Conservation (phyloP, 331 rosid genomes). For the Dryas integrifolia region DNA sequence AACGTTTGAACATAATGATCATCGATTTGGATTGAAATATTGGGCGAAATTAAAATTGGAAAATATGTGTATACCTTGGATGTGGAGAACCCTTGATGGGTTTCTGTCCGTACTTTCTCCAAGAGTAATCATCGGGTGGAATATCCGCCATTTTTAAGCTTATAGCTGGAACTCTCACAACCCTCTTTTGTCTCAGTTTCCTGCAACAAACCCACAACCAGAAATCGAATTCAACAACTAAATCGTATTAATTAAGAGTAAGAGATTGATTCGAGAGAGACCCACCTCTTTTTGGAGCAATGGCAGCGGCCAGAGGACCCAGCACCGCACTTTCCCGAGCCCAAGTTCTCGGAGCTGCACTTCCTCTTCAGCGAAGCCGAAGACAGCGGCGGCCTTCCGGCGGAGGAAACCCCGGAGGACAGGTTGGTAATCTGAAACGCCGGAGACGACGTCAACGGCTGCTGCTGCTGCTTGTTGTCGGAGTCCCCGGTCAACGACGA, state of each 20-base stretch:
- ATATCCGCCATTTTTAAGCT: constrained; percentile 85
- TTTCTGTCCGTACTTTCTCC: constrained; percentile 88
- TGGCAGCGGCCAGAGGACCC: constrained; percentile 70
- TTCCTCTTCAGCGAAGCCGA: constrained; percentile 67
- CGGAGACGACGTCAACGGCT: constrained; percentile 35
- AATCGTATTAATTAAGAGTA: background rate
- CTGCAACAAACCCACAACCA: constrained; percentile 23
- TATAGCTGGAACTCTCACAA: constrained; percentile 72
- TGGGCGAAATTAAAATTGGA: too few relatives aligned
- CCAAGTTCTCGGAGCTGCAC: constrained; percentile 71
- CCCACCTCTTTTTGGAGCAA: constrained; percentile 75
- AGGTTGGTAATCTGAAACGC: constrained; percentile 63
- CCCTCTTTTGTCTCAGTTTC: constrained; percentile 64
- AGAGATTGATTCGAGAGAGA: background rate
- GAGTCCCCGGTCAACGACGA: constrained; percentile 75
- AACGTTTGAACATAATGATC: background rate
- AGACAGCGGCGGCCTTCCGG: constrained; percentile 74
- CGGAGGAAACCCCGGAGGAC: constrained; percentile 62
- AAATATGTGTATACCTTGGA: constrained; percentile 48
- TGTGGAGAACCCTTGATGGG: constrained; percentile 89
- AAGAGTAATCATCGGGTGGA: constrained; percentile 86
- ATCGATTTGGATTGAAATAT: too few relatives aligned
- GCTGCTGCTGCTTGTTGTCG: constrained; percentile 36
- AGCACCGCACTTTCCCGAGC: constrained; percentile 61
- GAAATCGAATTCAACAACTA: background rate